Evolutionary conservation across 768 basidiomycete genomes (phyloP), one percentile per base, ranked within the genome.

Genomic region (Mycena rosella): DNA sequence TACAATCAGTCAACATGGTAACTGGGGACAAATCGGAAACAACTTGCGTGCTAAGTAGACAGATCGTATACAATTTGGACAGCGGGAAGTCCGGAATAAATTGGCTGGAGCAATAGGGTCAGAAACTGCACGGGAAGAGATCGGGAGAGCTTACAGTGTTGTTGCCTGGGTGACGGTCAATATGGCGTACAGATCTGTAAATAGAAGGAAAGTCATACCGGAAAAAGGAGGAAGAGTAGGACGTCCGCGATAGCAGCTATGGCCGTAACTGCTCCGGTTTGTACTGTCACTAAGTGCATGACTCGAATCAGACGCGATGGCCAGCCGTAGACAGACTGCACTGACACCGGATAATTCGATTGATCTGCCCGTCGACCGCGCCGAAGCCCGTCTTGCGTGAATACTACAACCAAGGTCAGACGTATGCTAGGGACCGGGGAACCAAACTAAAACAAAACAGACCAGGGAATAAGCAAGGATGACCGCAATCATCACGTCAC

Each of bases 361-460:
- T 80, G 3, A 84, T 72, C 32, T 78, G 67, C 48, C 79, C 78
- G 64, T 84, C 81, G 7, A 82, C 80, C 2, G 69, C 68, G 8
- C 72, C 60, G 58, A 82, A 82, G 5, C 82, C 81, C 0, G 82
- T 81, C 65, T 77, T 81, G 64, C 79, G 74, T 45, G 62, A 74
- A n/a, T 67, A 60, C 82, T 83, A 53, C 29, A 53, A 40, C 24
- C 60, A 47, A 22, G 32, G 20, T 24, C 27, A 36, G 18, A 26
- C 22, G 11, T 2, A 54, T 11, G 18, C 20, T 27, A 18, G 15
- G 17, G n/a, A 30, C n/a, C 1, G 38, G 14, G 38, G 17, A 48
- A 30, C n/a, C n/a, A n/a, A n/a, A n/a, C n/a, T n/a, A 0, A 14
- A 44, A 18, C 1, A 18, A 15, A 9, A 74, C 75, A 22, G 34